Evolutionary conservation across 108 stramenopile genomes (phyloP).

Genomic region (Seminavis robusta): DNA sequence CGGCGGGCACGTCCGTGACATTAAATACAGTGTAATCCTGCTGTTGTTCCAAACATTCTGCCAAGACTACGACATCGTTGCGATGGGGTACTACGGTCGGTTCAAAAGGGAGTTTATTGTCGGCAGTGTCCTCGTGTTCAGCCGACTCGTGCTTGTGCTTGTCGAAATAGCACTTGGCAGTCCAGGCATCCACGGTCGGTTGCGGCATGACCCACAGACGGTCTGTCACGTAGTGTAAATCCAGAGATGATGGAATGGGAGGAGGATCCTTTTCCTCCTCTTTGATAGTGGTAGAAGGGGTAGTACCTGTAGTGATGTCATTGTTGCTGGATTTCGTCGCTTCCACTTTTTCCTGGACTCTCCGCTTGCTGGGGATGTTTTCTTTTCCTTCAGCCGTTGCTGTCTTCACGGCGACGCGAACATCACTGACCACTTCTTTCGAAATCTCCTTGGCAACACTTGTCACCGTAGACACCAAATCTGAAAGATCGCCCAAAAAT

Average conservation of each 20-base stretch:
- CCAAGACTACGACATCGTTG: slow-evolving; percentile 47
- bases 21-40: slow-evolving; percentile 59
- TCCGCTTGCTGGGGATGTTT: too few species aligned
- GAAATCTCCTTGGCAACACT: too few species aligned
- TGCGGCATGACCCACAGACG: slow-evolving; percentile 47
- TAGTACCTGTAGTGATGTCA: too few species aligned
- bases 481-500: too few species aligned
- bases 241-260: slow-evolving; percentile 15
- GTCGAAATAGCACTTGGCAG: neutral
- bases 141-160: neutral
- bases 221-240: slow-evolving; percentile 50
- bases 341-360: too few species aligned
- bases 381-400: too few species aligned
- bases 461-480: too few species aligned
- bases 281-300: too few species aligned
- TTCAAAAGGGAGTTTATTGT: neutral
- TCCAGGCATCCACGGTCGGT: slow-evolving; percentile 3
- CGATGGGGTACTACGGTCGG: slow-evolving; percentile 13
- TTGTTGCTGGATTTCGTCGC: too few species aligned
- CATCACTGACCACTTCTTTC: too few species aligned
- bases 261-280: too few species aligned
- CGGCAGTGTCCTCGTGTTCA: neutral
- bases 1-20: slow-evolving; percentile 45
- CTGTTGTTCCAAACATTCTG: slow-evolving; percentile 43
- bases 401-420: too few species aligned